A percentile compares a stretch with the other conserved stretches of the same genome.
These are phyloP conservation scores for Centella asiatica DNA, from an alignment of 129 eudicot genomes.

Conservation along the genomic window DNA sequence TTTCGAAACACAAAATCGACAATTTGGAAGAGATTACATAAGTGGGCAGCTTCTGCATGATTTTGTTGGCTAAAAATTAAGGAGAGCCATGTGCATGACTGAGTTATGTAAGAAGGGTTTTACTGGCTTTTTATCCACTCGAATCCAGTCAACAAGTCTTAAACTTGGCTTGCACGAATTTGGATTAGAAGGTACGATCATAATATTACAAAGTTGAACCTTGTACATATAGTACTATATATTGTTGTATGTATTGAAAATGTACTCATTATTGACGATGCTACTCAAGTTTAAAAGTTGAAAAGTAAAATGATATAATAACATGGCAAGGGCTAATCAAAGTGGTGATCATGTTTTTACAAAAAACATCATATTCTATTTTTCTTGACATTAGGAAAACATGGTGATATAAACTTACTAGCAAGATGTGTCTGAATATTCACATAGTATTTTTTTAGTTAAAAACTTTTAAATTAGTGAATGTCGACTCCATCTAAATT, in stretches of 20 bases:
- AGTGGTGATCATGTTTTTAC: background rate
- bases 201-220: background rate
- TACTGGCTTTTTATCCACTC: background rate
- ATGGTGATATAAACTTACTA: too few relatives aligned
- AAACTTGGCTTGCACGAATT: background rate
- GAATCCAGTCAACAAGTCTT: constrained; percentile 4
- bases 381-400: too few relatives aligned
- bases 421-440: too few relatives aligned
- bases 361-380: background rate
- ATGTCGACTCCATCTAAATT: too few relatives aligned
- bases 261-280: background rate
- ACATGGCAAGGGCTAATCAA: background rate
- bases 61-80: constrained; percentile 37
- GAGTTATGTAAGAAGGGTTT: background rate
- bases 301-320: too few relatives aligned
- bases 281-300: background rate
- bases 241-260: background rate
- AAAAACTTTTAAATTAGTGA: too few relatives aligned
- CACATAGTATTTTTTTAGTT: too few relatives aligned
- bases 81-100: background rate
- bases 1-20: constrained; percentile 34
- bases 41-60: constrained; percentile 43
- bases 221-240: background rate
- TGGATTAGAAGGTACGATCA: constrained; percentile 7
- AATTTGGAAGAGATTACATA: constrained; percentile 30